Evolutionary conservation across 805 yeast genomes (phyloP).

Genomic region (Ogataea thermomethanolica): DNA sequence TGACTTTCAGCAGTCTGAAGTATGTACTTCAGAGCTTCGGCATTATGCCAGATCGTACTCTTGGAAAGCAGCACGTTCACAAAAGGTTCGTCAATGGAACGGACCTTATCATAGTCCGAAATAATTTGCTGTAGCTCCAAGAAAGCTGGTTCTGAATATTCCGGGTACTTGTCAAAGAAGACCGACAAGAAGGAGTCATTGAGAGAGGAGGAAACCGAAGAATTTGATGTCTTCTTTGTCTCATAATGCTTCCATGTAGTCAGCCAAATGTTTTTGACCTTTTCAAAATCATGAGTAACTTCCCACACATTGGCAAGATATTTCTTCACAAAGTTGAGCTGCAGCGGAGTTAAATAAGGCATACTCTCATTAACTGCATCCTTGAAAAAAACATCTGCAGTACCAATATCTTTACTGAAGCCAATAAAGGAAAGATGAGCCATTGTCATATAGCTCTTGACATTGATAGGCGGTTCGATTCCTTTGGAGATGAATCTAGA

Average conservation of each 20-base stretch:
- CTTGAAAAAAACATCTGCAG: constrained; percentile 71
- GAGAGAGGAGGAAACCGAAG: constrained; percentile 68
- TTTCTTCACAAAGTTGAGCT: constrained; percentile 68
- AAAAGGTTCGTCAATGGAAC: constrained; percentile 73
- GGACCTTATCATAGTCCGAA: constrained; percentile 50
- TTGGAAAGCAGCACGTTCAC: constrained; percentile 71
- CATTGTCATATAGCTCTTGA: constrained; percentile 56
- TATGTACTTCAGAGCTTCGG: constrained; percentile 60
- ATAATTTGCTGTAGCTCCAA: constrained; percentile 54
- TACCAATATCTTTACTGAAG: constrained; percentile 63
- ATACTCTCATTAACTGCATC: constrained; percentile 66
- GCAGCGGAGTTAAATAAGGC: constrained; percentile 69
- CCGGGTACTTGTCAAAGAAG: constrained; percentile 59
- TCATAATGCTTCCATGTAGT: constrained; percentile 58
- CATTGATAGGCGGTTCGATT: constrained; percentile 36
- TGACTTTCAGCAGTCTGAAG: constrained; percentile 56
- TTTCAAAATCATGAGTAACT: constrained; percentile 53
- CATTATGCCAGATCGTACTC: constrained; percentile 63
- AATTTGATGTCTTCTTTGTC: constrained; percentile 45
- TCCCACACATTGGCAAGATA: constrained; percentile 60
- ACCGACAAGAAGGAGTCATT: constrained; percentile 66
- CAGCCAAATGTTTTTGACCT: constrained; percentile 60
- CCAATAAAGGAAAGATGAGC: constrained; percentile 79
- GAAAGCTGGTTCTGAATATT: constrained; percentile 52
- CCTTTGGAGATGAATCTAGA: constrained; percentile 28